Percentiles rank a stretch among this genome's conserved stretches.
phyloP scores from a whole-genome alignment of 225 moss, liverwort and hornwort species.

The Takakia lepidozioides region DNA sequence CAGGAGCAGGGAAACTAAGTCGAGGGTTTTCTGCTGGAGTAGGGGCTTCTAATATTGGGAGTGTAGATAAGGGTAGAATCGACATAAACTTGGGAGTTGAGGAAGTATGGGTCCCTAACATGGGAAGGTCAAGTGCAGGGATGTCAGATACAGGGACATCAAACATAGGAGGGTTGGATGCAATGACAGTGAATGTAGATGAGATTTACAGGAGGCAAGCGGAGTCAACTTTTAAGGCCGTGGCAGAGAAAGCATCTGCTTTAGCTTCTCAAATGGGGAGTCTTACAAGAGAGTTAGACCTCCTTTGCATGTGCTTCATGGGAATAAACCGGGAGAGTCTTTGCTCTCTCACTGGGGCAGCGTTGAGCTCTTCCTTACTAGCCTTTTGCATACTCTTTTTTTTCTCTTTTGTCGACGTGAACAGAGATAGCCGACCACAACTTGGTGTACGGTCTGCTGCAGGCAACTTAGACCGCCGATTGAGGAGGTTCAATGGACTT shows the following conservation, averaged over 20 bases:
- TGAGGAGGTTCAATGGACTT: constrained; percentile 21
- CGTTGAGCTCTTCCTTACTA: constrained; percentile 44
- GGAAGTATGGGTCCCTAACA: too few relatives aligned
- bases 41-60: too few relatives aligned
- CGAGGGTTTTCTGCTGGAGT: too few relatives aligned
- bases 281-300: constrained; percentile 46
- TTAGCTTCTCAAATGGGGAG: constrained; percentile 23
- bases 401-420: constrained; percentile 17
- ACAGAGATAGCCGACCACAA: constrained; percentile 2
- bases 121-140: constrained; percentile 30
- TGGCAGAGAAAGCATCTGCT: constrained; percentile 30
- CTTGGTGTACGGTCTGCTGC: constrained; percentile 7
- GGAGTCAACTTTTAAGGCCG: constrained; percentile 27
- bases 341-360: constrained; percentile 33
- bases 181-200: constrained; percentile 17
- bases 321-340: constrained; percentile 35
- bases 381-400: constrained; percentile 38
- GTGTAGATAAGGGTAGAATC: too few relatives aligned
- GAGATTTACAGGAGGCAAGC: constrained; percentile 17
- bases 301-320: constrained; percentile 43
- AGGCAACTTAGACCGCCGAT: constrained; percentile 32
- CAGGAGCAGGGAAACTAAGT: too few relatives aligned
- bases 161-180: background rate
- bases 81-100: too few relatives aligned
- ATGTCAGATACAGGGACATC: constrained; percentile 12